Evolutionary conservation across 116 monocot genomes (phyloP).

Genomic region (Posidonia oceanica): DNA sequence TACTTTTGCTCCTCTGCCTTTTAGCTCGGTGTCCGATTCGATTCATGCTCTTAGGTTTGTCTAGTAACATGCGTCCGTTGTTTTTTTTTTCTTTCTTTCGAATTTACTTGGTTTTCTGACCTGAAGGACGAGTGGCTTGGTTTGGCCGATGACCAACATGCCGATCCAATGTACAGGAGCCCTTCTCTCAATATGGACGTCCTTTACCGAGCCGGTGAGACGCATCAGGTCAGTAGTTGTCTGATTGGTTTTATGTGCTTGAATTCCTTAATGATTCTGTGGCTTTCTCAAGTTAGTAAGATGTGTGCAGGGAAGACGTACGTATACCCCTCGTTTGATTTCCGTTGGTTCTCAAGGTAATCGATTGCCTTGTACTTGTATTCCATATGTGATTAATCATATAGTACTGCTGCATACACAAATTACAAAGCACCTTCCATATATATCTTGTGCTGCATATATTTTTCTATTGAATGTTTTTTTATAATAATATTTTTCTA

Average conservation of each 20-base stretch:
- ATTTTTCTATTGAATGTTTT: no score
- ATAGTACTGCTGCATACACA: neutral
- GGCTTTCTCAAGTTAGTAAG: no score
- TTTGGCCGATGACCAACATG: slow-evolving; percentile 50
- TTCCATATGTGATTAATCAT: slow-evolving; percentile 6
- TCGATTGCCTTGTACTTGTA: no score
- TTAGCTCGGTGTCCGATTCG: no score
- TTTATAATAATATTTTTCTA: no score
- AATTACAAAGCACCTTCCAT: no score
- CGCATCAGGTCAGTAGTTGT: slow-evolving; percentile 56
- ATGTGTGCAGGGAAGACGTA: slow-evolving; percentile 58
- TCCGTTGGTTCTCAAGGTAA: slow-evolving; percentile 81
- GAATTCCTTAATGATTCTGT: neutral
- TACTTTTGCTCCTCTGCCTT: no score
- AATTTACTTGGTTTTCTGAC: neutral
- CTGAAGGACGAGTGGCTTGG: slow-evolving; percentile 92
- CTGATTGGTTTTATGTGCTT: no score
- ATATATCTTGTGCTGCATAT: no score
- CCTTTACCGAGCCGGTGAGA: slow-evolving; percentile 76
- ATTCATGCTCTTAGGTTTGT: no score
- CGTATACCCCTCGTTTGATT: slow-evolving; percentile 75
- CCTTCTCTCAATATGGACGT: slow-evolving; percentile 69
- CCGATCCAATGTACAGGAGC: slow-evolving; percentile 58
- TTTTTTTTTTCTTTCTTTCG: no score
- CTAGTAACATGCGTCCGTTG: no score